Base-by-base conservation (phyloP, 2,329 filamentous ascomycete genomes). In the Rutstroemia sp. region DNA sequence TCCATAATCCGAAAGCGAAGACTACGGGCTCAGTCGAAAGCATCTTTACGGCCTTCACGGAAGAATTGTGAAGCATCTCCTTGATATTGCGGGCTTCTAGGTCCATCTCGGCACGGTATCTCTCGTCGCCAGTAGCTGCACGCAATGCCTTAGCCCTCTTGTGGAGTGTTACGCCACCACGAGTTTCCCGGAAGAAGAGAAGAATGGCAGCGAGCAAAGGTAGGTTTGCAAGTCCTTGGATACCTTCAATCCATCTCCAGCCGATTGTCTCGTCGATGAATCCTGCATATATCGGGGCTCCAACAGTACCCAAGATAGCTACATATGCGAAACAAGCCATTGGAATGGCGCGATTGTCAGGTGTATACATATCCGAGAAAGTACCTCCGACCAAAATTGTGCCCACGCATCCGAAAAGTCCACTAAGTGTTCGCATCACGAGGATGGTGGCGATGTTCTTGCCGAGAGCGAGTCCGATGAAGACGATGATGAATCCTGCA, bases 211-310 rank as follows among this genome's bases (percentile, higher is more conserved):
- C 63, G 52, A 90, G 79, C 46, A 92, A 71, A 1, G 83, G 71
- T 0, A 77, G 81, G 52, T 85, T 82, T 23, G 82, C 72, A 42
- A 95, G 88, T 4, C 83, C 82, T 65, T 96, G 91, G 39, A 91
- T 79, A 76, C 90, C 94, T 69, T 94, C 95, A 0, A 92, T 82
- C 90, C 90, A 95, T 58, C 88, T 82, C 89, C 89, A 95, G 3
- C 73, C 79, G 5, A 82, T 77, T 49, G 79, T 75, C 12, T 83
- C 74, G 0, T 81, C 80, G 27, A 88, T 77, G 49, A 57, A 81
- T 75, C 49, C 86, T 71, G 1, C 79, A 1, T 86, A 81, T 59
- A 96, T 83, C 34, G 85, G 81, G 1, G 87, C 82, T 2, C 79
- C 80, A 0, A 90, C 74, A 0, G 90, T 94, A 0, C 90, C 92